Evolutionary conservation across 129 eudicot genomes (phyloP).

Genomic region (Lactuca saligna): DNA sequence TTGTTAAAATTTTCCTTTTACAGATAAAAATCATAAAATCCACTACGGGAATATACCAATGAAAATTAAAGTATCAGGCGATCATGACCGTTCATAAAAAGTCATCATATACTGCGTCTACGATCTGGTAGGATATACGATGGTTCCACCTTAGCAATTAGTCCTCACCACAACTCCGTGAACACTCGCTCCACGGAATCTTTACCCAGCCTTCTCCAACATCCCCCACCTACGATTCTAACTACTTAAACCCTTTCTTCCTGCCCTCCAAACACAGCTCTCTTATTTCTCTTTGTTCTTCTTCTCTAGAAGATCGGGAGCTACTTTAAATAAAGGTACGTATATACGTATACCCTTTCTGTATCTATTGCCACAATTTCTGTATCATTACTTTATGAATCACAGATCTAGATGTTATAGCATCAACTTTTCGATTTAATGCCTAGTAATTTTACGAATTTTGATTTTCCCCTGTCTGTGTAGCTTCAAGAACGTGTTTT

Average conservation of each 20-base stretch:
- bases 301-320: constrained; percentile 13
- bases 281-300: constrained; percentile 14
- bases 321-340: constrained; percentile 9
- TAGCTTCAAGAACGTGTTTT: background rate
- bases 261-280: background rate
- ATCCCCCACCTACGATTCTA: background rate
- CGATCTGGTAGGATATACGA: background rate
- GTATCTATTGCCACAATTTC: background rate
- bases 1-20: too few relatives aligned
- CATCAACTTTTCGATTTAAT: constrained; percentile 2
- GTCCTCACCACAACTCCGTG: background rate
- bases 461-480: background rate
- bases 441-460: background rate
- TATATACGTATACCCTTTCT: constrained; percentile 15
- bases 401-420: constrained; percentile 2
- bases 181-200: constrained; percentile 14
- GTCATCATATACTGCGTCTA: background rate
- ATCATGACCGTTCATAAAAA: background rate
- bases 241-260: constrained; percentile 1
- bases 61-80: background rate
- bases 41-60: background rate
- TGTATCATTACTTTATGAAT: background rate
- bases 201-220: background rate
- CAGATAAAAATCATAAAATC: background rate
- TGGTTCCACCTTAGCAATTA: too few relatives aligned